These are phyloP conservation scores for Nigrospora oryzae DNA, from an alignment of 2,329 filamentous ascomycete genomes.

Conservation along the genomic window DNA sequence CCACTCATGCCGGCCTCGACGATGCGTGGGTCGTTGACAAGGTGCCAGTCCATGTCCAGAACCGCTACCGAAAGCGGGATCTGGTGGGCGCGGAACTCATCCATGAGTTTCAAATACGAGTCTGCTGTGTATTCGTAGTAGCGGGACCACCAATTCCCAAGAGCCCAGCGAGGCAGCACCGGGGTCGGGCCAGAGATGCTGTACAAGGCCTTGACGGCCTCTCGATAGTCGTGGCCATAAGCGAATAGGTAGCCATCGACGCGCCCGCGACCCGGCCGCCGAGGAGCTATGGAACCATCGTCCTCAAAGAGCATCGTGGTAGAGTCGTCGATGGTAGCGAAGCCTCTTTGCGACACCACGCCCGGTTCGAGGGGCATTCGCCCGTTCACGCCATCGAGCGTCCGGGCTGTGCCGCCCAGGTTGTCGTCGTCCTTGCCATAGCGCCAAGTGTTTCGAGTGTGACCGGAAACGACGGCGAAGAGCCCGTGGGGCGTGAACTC, in stretches of 20 bases:
- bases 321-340: constrained; percentile 44
- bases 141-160: constrained; percentile 60
- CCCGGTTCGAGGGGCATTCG: constrained; percentile 39
- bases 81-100: constrained; percentile 38
- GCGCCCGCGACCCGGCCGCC: constrained; percentile 31
- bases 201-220: constrained; percentile 45
- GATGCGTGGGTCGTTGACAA: constrained; percentile 38
- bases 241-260: constrained; percentile 52
- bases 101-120: constrained; percentile 50
- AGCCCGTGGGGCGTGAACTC: constrained; percentile 44
- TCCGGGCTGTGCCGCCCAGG: constrained; percentile 40
- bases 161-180: constrained; percentile 43
- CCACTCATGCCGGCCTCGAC: constrained; percentile 27
- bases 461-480: constrained; percentile 31
- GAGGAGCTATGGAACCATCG: constrained; percentile 40
- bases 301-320: constrained; percentile 47
- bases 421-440: constrained; percentile 28
- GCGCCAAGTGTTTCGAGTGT: constrained; percentile 34
- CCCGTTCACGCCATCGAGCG: constrained; percentile 45
- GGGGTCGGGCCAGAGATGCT: constrained; percentile 47
- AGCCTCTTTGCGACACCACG: constrained; percentile 40
- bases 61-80: constrained; percentile 53
- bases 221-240: constrained; percentile 48
- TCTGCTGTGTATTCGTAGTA: constrained; percentile 49
- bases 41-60: constrained; percentile 61